A percentile compares a stretch with the other conserved stretches of the same genome.
These are phyloP conservation scores for Termitomyces sp. DNA, from an alignment of 768 basidiomycete species.

Conservation along the genomic window DNA sequence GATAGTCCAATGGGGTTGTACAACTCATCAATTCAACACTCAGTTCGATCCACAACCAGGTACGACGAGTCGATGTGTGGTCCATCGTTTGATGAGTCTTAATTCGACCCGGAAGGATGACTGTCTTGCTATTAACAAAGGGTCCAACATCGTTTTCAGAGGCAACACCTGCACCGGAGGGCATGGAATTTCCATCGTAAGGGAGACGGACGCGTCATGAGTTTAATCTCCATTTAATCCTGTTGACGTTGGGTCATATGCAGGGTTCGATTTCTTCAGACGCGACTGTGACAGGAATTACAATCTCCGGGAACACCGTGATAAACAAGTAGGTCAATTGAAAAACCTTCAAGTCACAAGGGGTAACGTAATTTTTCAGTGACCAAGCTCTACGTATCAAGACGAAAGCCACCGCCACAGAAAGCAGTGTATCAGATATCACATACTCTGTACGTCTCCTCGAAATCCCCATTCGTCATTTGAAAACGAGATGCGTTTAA, in stretches of 20 bases:
- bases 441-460: conserved; percentile 36
- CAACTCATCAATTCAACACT: not conserved
- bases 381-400: conserved; percentile 60
- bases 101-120: conserved; percentile 37
- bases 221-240: conserved; percentile 16
- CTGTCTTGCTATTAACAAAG: conserved; percentile 50
- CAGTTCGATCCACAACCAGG: conserved; percentile 31
- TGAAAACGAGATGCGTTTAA: conserved; percentile 11
- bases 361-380: conserved; percentile 20
- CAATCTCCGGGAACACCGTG: conserved; percentile 47
- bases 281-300: conserved; percentile 39
- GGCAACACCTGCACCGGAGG: conserved; percentile 52
- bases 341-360: not conserved
- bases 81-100: not conserved
- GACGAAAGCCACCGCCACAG: conserved; percentile 38
- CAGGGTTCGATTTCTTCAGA: conserved; percentile 53
- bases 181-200: conserved; percentile 64
- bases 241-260: conserved; percentile 25
- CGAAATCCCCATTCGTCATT: not conserved
- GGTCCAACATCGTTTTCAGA: conserved; percentile 39
- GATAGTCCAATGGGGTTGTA: not conserved
- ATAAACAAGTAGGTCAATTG: conserved; percentile 38
- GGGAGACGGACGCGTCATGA: conserved; percentile 18
- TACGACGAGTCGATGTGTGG: conserved; percentile 15
- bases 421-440: conserved; percentile 42